Conservation (phyloP, 2,329 filamentous ascomycete species). For the Chalaropsis ovoidea region DNA sequence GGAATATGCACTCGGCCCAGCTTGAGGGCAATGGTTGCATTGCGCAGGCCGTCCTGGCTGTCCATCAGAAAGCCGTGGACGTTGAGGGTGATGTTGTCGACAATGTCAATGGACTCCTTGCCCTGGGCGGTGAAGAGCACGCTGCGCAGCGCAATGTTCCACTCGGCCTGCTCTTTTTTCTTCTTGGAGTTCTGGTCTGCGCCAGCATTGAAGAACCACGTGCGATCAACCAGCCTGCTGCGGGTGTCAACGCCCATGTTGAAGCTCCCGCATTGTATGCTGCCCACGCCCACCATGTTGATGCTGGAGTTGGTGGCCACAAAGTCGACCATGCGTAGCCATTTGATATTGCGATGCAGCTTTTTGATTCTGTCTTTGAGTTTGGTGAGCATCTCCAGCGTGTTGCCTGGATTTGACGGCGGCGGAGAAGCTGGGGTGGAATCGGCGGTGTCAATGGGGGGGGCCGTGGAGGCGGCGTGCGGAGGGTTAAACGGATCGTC, state of each 20-base stretch:
- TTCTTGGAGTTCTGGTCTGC: slow-evolving; percentile 45
- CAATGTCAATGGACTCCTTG: slow-evolving; percentile 70
- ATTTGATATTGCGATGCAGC: slow-evolving; percentile 75
- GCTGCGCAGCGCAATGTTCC: slow-evolving; percentile 79
- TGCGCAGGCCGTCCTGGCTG: slow-evolving; percentile 73
- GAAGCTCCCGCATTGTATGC: slow-evolving; percentile 72
- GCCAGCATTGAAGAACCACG: slow-evolving; percentile 65
- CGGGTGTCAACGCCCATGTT: slow-evolving; percentile 84
- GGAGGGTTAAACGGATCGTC: slow-evolving; percentile 26
- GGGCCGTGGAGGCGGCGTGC: slow-evolving; percentile 22
- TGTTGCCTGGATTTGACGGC: slow-evolving; percentile 49
- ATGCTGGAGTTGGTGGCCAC: slow-evolving; percentile 71
- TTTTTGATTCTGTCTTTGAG: slow-evolving; percentile 78
- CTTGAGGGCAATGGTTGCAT: slow-evolving; percentile 83
- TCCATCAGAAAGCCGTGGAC: slow-evolving; percentile 85
- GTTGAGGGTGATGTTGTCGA: slow-evolving; percentile 81
- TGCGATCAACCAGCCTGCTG: slow-evolving; percentile 80
- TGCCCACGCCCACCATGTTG: slow-evolving; percentile 70
- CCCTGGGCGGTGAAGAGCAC: slow-evolving; percentile 81
- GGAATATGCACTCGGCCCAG: slow-evolving; percentile 83
- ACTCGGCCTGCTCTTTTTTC: slow-evolving; percentile 62
- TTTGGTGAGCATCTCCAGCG: slow-evolving; percentile 69
- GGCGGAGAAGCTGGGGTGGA: slow-evolving; percentile 25
- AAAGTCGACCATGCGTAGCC: slow-evolving; percentile 81
- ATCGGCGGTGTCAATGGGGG: slow-evolving; percentile 25